A percentile compares a stretch with the other conserved stretches of the same genome.
These are phyloP conservation scores for Hyphopichia wangnamkhiaoensis DNA, from an alignment of 1,139 yeast species.

Conservation along the genomic window DNA sequence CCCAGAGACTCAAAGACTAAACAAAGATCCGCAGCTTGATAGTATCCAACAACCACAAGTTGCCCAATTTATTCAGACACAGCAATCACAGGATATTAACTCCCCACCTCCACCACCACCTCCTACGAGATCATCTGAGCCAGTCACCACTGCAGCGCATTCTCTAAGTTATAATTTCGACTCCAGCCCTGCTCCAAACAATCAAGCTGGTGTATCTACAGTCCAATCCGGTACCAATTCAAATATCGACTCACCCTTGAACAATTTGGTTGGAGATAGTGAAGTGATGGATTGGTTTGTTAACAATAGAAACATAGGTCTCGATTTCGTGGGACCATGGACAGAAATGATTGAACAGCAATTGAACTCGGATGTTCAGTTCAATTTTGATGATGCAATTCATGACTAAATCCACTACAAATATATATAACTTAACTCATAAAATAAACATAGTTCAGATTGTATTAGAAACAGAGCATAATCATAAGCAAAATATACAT, in stretches of 20 bases:
- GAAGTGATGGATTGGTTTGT: constrained; percentile 75
- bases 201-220: too few relatives aligned
- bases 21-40: too few relatives aligned
- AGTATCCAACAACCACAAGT: not conserved
- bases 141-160: too few relatives aligned
- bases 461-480: too few relatives aligned
- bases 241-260: constrained; percentile 16
- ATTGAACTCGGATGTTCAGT: constrained; percentile 38
- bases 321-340: constrained; percentile 88
- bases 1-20: too few relatives aligned
- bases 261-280: constrained; percentile 42
- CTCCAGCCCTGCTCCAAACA: too few relatives aligned
- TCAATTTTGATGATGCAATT: constrained; percentile 29
- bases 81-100: not conserved
- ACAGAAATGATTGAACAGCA: constrained; percentile 80
- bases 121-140: not conserved
- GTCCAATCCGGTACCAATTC: not conserved
- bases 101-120: not conserved
- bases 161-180: too few relatives aligned
- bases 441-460: too few relatives aligned
- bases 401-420: too few relatives aligned
- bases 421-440: too few relatives aligned
- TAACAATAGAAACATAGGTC: constrained; percentile 64
- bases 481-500: too few relatives aligned
- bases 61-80: not conserved